Evolutionary conservation across 331 rosid species (phyloP).

Genomic region (Quercus tomentella): DNA sequence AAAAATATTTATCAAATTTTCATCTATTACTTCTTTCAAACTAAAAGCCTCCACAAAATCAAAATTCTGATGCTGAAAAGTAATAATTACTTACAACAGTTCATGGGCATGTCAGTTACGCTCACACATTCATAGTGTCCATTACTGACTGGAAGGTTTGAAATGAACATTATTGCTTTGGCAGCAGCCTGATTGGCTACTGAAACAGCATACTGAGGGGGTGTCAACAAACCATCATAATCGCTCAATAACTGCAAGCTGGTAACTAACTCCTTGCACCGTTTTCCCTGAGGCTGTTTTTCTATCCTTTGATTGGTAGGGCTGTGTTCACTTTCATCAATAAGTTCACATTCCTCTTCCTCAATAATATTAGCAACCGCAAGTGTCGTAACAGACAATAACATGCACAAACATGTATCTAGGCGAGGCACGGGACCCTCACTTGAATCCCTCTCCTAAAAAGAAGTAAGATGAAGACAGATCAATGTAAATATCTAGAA

Average conservation of each 20-base stretch:
- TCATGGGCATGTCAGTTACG: slow-evolving; percentile 50
- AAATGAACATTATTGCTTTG: slow-evolving; percentile 65
- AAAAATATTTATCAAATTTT: background rate
- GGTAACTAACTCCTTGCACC: slow-evolving; percentile 60
- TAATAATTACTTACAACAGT: slow-evolving; percentile 62
- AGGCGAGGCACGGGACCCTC: slow-evolving; percentile 82
- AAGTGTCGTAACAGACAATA: slow-evolving; percentile 71
- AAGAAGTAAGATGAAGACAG: slow-evolving; percentile 1
- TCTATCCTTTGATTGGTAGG: slow-evolving; percentile 51
- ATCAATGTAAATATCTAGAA: slow-evolving; percentile 1
- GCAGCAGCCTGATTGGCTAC: slow-evolving; percentile 90
- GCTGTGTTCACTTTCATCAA: slow-evolving; percentile 54
- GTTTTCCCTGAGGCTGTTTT: slow-evolving; percentile 45
- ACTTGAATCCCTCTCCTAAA: slow-evolving; percentile 74
- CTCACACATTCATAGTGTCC: slow-evolving; percentile 47
- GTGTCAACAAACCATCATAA: slow-evolving; percentile 55
- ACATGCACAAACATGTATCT: slow-evolving; percentile 79
- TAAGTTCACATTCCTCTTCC: slow-evolving; percentile 79
- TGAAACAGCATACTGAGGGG: slow-evolving; percentile 57
- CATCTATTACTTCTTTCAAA: background rate
- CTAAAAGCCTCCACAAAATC: slow-evolving; percentile 7
- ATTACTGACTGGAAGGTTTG: slow-evolving; percentile 55
- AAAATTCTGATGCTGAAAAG: slow-evolving; percentile 14
- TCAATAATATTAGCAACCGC: slow-evolving; percentile 63
- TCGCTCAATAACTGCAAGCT: slow-evolving; percentile 79